Conservation (phyloP, 495 filamentous ascomycete species). For the Neurospora sp. region DNA sequence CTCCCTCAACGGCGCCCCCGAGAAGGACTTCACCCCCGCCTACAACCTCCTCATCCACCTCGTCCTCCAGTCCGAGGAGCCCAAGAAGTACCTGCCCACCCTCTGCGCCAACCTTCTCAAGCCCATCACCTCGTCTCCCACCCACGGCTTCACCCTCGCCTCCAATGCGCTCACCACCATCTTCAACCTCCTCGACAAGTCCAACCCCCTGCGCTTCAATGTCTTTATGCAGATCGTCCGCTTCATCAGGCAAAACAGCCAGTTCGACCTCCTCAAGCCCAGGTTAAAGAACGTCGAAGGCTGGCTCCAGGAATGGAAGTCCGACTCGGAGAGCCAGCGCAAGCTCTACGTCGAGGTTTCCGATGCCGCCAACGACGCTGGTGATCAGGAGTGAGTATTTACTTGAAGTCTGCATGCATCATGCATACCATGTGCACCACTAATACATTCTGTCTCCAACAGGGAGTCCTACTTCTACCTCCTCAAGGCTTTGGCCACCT, state of each 20-base stretch:
- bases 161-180: conserved; percentile 84
- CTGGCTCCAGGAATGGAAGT: conserved; percentile 79
- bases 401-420: not conserved
- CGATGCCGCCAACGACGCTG: conserved; percentile 64
- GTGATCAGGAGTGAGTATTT: conserved; percentile 55
- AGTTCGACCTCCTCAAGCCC: conserved; percentile 70
- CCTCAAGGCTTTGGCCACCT: conserved; percentile 71
- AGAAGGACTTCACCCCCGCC: conserved; percentile 89
- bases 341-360: conserved; percentile 71
- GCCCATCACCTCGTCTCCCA: conserved; percentile 74
- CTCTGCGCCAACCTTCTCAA: conserved; percentile 81
- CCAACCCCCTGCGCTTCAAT: conserved; percentile 73
- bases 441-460: conserved; percentile 6
- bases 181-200: conserved; percentile 81
- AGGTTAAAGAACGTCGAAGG: conserved; percentile 66
- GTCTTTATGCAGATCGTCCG: conserved; percentile 76
- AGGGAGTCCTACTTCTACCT: conserved; percentile 73
- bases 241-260: conserved; percentile 59
- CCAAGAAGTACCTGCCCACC: conserved; percentile 72
- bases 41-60: conserved; percentile 96
- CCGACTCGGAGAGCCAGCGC: conserved; percentile 68
- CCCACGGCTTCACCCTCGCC: conserved; percentile 72
- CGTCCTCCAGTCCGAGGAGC: conserved; percentile 68
- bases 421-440: not conserved
- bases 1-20: conserved; percentile 68